Base-by-base conservation (phyloP, 2,329 filamentous ascomycete genomes). In the Lecanicillium sp. region DNA sequence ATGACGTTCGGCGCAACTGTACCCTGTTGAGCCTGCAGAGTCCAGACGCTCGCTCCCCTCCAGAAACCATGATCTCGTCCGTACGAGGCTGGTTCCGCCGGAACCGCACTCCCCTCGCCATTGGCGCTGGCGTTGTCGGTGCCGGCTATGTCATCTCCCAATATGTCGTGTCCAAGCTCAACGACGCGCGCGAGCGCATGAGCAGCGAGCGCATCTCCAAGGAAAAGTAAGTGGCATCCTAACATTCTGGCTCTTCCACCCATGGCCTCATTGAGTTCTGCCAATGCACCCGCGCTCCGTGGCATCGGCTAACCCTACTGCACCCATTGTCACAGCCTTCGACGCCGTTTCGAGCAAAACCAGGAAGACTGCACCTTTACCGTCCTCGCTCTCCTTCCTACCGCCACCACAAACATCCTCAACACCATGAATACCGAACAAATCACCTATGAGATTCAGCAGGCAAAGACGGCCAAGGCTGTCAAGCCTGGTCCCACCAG, bases 321-420 rank as follows among this genome's bases (percentile, higher is more conserved):
- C n/a, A n/a, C n/a, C n/a, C n/a, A n/a, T n/a, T n/a, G n/a, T n/a
- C n/a, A n/a, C 52, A 96, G 90, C 62, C 76, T 98, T 45, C 88
- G 89, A 37, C 84, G 92, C 43, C 85, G 92, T 55, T 98, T 98
- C 65, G 87, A 96, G 61, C 92, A 98, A 64, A 98, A 98, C 62
- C 92, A 98, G 59, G 90, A 95, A 58, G 92, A 98, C 63, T 98
- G 92, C 65, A 95, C 90, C 34, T 95, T 94, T 59, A 98, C 92
- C 28, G 88, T 96, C 32, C 80, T 96, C n/a, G 92, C 90, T 20
- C 78, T 98, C 40, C 74, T 98, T 9, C 92, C 92, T 4, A 94
- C 90, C 25, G 85, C 88, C 6, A 89, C 89, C 17, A 80, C 92
- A 49, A 90, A 94, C 57, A 83, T 98, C 51, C 70, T 95, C 53